phyloP scores from a whole-genome alignment of 345 rosid genomes.

The Heritiera littoralis region DNA sequence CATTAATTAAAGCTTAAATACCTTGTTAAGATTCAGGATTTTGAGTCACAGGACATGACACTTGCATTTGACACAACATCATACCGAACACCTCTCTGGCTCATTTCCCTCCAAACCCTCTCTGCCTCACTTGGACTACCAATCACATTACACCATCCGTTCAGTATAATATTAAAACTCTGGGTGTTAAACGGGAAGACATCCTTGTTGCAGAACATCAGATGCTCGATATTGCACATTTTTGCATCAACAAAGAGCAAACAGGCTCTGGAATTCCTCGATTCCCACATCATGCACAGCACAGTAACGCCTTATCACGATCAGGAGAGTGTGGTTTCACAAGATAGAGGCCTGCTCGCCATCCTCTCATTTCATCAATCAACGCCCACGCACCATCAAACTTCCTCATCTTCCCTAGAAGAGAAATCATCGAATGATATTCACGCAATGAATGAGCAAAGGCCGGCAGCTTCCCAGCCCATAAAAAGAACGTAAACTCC shows the following conservation, averaged over 20 bases:
- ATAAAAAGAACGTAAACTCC: constrained; percentile 76
- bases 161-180: constrained; percentile 78
- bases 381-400: constrained; percentile 86
- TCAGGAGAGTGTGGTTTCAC: constrained; percentile 71
- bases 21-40: constrained; percentile 65
- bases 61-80: constrained; percentile 77
- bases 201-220: constrained; percentile 68
- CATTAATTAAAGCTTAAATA: constrained; percentile 62
- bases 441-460: constrained; percentile 63
- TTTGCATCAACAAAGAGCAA: constrained; percentile 91
- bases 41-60: constrained; percentile 78
- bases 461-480: constrained; percentile 71
- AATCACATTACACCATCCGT: constrained; percentile 88
- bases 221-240: constrained; percentile 89
- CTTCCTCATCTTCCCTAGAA: constrained; percentile 84
- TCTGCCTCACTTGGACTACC: constrained; percentile 73
- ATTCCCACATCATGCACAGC: constrained; percentile 65
- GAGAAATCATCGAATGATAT: constrained; percentile 75
- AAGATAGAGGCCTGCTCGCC: constrained; percentile 47
- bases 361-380: constrained; percentile 82
- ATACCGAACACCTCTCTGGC: constrained; percentile 50
- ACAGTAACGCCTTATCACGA: constrained; percentile 87
- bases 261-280: constrained; percentile 81
- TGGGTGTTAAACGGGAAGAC: constrained; percentile 66
- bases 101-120: constrained; percentile 85